Percentiles rank a stretch among this genome's conserved stretches.
phyloP scores from a whole-genome alignment of 2,329 filamentous ascomycete species.

The Aspergillus sp. region DNA sequence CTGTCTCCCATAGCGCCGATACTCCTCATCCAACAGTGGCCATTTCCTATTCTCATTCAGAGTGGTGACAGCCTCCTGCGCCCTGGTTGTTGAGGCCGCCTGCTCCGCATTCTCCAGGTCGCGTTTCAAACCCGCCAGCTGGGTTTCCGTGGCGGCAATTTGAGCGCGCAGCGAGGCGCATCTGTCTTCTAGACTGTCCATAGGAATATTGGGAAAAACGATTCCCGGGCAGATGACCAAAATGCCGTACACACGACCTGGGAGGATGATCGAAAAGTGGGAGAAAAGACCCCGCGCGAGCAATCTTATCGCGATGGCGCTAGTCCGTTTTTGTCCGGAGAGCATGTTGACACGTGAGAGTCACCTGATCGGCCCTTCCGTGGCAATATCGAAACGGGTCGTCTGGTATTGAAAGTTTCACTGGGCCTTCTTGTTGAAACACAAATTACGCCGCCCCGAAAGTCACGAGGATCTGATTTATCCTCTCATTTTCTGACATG shows the following conservation, averaged over 20 bases:
- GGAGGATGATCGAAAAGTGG: not conserved
- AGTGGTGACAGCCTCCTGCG: slow-evolving; percentile 3
- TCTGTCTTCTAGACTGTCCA: slow-evolving; percentile 25
- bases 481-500: too few relatives aligned
- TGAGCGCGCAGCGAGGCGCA: slow-evolving; percentile 36
- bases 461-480: too few relatives aligned
- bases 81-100: slow-evolving; percentile 19
- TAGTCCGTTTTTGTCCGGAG: not conserved
- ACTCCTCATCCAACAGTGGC: slow-evolving; percentile 72
- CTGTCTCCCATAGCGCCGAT: slow-evolving; percentile 83
- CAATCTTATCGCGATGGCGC: not conserved
- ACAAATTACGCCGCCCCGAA: too few relatives aligned
- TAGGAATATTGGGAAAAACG: not conserved
- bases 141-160: slow-evolving; percentile 37
- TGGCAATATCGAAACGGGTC: not conserved
- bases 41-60: slow-evolving; percentile 47
- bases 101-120: slow-evolving; percentile 36
- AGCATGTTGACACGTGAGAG: not conserved
- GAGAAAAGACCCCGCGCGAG: not conserved
- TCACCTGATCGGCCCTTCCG: not conserved
- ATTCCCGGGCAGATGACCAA: not conserved
- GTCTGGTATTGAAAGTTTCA: not conserved
- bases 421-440: not conserved
- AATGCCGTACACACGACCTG: not conserved
- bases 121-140: slow-evolving; percentile 34